Conservation (phyloP, 345 rosid species). For the Psidium friedrichsthalianum region DNA sequence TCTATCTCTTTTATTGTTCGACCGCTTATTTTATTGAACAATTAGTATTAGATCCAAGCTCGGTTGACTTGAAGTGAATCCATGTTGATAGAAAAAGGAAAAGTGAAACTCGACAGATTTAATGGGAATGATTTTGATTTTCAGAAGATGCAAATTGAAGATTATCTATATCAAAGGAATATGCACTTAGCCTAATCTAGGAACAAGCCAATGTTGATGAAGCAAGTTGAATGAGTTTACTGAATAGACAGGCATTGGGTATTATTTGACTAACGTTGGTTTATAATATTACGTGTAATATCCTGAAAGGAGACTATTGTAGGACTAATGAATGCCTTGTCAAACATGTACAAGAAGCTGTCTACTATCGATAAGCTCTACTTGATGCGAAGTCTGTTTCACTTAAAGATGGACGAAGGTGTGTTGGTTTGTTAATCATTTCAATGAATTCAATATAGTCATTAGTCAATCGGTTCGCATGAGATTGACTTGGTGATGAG, state of each 20-base stretch:
- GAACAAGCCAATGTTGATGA: too few species aligned
- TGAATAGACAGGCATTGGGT: background rate
- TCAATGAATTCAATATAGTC: background rate
- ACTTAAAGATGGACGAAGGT: background rate
- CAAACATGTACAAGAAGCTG: background rate
- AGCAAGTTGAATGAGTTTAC: background rate
- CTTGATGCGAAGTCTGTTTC: background rate
- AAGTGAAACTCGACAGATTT: too few species aligned
- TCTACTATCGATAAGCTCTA: background rate
- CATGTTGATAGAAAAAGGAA: too few species aligned
- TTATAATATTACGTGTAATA: too few species aligned
- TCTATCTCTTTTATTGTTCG: too few species aligned
- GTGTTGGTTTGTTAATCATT: background rate
- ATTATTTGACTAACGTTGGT: background rate
- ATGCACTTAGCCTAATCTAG: too few species aligned
- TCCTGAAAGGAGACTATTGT: background rate
- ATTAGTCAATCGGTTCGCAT: rapidly evolving
- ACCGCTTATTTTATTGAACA: background rate
- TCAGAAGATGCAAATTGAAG: too few species aligned
- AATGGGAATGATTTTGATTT: too few species aligned
- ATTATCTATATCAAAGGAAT: too few species aligned
- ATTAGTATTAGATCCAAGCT: too few species aligned
- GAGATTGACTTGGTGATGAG: background rate
- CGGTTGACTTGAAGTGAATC: too few species aligned
- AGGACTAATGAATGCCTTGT: background rate